phyloP scores from a whole-genome alignment of 2,329 filamentous ascomycete genomes.

The Ophiostoma sp. region DNA sequence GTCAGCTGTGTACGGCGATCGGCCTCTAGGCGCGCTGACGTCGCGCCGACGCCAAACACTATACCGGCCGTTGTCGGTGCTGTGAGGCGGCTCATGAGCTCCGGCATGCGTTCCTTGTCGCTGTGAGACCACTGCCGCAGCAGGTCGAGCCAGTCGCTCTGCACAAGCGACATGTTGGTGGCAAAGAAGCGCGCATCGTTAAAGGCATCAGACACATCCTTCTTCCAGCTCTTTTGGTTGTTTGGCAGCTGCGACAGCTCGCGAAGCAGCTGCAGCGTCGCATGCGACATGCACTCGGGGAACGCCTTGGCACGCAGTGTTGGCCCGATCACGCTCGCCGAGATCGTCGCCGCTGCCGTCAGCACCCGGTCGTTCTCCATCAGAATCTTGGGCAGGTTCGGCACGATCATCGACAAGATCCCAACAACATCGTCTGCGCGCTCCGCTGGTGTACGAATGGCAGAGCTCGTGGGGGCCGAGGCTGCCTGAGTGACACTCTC shows the following conservation, averaged over 20 bases:
- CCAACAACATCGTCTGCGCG: constrained; percentile 70
- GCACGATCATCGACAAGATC: constrained; percentile 72
- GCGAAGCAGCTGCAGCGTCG: constrained; percentile 65
- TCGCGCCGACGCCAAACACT: constrained; percentile 96
- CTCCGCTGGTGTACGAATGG: constrained; percentile 34
- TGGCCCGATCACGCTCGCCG: constrained; percentile 74
- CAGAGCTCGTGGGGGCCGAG: constrained; percentile 25
- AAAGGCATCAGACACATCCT: constrained; percentile 86
- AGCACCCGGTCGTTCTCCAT: constrained; percentile 80
- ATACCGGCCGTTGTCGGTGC: constrained; percentile 92
- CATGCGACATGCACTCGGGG: constrained; percentile 73
- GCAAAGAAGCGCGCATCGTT: constrained; percentile 82
- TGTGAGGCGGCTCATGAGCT: constrained; percentile 71
- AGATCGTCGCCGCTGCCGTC: constrained; percentile 72
- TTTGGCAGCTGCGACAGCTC: constrained; percentile 72
- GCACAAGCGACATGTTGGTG: constrained; percentile 59
- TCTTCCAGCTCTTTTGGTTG: constrained; percentile 85
- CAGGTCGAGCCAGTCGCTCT: constrained; percentile 68
- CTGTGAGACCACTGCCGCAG: constrained; percentile 76
- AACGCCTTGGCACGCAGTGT: constrained; percentile 78
- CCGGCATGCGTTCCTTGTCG: constrained; percentile 83
- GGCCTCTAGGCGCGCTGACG: constrained; percentile 87
- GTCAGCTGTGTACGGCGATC: constrained; percentile 90
- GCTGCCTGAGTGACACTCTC: constrained; percentile 36
- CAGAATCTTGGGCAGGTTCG: constrained; percentile 74